Evolutionary conservation across 148 eudicot genomes (phyloP).

Genomic region (Amaranthus palmeri): DNA sequence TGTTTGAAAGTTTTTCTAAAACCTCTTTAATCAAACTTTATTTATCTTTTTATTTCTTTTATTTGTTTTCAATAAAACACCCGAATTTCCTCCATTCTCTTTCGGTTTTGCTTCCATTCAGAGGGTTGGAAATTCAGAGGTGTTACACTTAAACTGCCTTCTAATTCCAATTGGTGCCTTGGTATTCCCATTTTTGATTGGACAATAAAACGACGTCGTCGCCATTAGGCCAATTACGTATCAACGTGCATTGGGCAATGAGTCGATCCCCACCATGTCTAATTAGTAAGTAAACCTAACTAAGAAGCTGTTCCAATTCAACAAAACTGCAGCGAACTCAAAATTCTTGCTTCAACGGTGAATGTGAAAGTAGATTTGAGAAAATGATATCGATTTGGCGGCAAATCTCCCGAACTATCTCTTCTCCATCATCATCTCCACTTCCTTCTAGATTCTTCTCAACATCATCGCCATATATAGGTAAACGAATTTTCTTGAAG

Average conservation of each 20-base stretch:
- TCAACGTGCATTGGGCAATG: no score
- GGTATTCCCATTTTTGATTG: no score
- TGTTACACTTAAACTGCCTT: no score
- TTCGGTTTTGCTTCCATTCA: no score
- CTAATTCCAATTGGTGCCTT: no score
- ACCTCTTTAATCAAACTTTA: no score
- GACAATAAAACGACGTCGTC: neutral
- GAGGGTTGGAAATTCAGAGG: no score
- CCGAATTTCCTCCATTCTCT: no score
- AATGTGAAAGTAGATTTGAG: neutral
- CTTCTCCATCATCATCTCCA: slow-evolving; percentile 6
- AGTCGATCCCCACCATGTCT: no score
- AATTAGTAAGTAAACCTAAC: neutral
- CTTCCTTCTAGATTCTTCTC: slow-evolving; percentile 32
- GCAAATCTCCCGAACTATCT: slow-evolving; percentile 19
- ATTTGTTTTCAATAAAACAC: no score
- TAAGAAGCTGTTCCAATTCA: neutral
- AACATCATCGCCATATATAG: slow-evolving; percentile 28
- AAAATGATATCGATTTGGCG: slow-evolving; percentile 25
- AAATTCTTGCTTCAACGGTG: neutral
- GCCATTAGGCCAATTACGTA: neutral
- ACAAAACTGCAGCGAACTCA: neutral
- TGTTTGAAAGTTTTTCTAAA: no score
- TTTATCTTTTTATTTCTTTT: no score
- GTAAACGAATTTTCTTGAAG: slow-evolving; percentile 6